Conservation (phyloP, 2,329 filamentous ascomycete species). For the Didymella segeticola region DNA sequence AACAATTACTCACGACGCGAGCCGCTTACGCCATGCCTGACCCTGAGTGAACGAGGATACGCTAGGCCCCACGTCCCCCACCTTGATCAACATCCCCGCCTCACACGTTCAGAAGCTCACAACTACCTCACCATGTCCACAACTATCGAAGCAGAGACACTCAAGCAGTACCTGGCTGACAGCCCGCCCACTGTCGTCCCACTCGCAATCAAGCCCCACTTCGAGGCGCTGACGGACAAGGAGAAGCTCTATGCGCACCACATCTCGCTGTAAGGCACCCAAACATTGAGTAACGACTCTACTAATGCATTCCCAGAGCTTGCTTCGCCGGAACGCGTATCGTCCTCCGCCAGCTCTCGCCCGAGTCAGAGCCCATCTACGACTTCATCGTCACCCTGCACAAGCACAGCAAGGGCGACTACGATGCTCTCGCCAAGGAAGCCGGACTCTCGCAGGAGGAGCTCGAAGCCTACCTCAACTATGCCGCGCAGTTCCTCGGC, state of each 20-base stretch:
- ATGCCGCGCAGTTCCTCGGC: slow-evolving; percentile 57
- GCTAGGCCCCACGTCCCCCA: slow-evolving; percentile 2
- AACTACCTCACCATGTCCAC: slow-evolving; percentile 27
- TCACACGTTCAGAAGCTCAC: not conserved
- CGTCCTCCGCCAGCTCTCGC: slow-evolving; percentile 60
- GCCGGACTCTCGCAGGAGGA: slow-evolving; percentile 50
- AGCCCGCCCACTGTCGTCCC: slow-evolving; percentile 86
- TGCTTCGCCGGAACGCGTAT: slow-evolving; percentile 59
- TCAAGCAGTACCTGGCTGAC: slow-evolving; percentile 84
- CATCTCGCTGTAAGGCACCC: slow-evolving; percentile 44
- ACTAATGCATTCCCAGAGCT: slow-evolving; percentile 41
- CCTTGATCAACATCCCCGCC: not conserved
- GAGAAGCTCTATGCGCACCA: slow-evolving; percentile 91
- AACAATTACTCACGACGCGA: not conserved
- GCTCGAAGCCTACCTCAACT: slow-evolving; percentile 48
- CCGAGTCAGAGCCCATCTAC: slow-evolving; percentile 60
- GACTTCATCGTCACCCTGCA: slow-evolving; percentile 62
- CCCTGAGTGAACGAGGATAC: not conserved
- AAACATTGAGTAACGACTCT: not conserved
- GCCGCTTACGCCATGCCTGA: too few species aligned
- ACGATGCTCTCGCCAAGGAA: slow-evolving; percentile 53
- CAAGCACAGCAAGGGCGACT: slow-evolving; percentile 57
- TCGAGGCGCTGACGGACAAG: slow-evolving; percentile 75
- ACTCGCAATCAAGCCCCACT: slow-evolving; percentile 91
- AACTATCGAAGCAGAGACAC: slow-evolving; percentile 52